These are phyloP conservation scores for Scedosporium minutisporum DNA, from an alignment of 2,329 filamentous ascomycete species.

Conservation along the genomic window DNA sequence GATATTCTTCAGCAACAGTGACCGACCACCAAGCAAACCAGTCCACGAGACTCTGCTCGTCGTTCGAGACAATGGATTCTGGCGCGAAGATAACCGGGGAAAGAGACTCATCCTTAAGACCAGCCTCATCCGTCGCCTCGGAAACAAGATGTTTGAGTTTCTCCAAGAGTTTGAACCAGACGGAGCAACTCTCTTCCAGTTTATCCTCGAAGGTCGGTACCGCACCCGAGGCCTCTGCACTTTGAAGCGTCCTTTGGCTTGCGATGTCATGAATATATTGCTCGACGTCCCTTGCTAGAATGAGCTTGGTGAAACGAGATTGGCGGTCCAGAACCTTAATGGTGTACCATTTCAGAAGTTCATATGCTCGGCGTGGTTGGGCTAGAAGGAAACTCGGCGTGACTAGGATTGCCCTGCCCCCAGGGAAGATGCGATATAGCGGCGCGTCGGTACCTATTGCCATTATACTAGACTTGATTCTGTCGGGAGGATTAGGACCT, in stretches of 20 bases:
- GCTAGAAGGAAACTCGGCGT: constrained; percentile 32
- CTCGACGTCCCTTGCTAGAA: constrained; percentile 19
- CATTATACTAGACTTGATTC: background rate
- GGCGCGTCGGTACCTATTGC: no score
- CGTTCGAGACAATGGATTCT: constrained; percentile 40
- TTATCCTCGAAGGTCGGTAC: no score
- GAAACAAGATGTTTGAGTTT: background rate
- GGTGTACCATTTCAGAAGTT: constrained; percentile 26
- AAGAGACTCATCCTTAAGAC: constrained; percentile 19
- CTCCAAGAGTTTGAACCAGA: background rate
- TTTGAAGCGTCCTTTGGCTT: background rate
- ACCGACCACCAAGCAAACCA: constrained; percentile 54
- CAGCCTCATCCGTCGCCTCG: background rate
- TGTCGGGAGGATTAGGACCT: constrained; percentile 8
- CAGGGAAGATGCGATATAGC: constrained; percentile 20
- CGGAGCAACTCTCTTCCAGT: constrained; percentile 9
- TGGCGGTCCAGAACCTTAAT: constrained; percentile 6
- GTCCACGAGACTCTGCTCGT: constrained; percentile 53
- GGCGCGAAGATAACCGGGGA: constrained; percentile 36
- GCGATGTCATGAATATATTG: constrained; percentile 21
- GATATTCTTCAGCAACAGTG: constrained; percentile 36
- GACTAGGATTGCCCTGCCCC: constrained; percentile 24
- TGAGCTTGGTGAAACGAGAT: constrained; percentile 14
- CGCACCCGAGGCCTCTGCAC: background rate
- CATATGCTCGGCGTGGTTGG: constrained; percentile 23